Evolutionary conservation across 2,329 filamentous ascomycete genomes (phyloP).

Genomic region (Fusarium paranaense): DNA sequence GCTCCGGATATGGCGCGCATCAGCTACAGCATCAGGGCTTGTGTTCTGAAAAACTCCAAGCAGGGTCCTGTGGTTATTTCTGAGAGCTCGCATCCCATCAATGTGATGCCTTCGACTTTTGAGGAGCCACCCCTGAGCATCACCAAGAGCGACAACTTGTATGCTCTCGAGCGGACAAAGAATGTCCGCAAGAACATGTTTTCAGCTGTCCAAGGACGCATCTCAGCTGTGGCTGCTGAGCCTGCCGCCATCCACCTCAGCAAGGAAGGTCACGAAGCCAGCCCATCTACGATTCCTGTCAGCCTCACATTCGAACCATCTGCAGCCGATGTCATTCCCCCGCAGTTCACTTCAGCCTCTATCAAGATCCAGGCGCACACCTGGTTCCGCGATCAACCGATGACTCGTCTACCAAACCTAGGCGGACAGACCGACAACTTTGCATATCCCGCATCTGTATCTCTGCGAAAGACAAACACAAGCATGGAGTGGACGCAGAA

Average conservation of each 20-base stretch:
- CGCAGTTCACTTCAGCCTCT: slow-evolving; percentile 17
- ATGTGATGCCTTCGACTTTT: slow-evolving; percentile 34
- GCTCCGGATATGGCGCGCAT: slow-evolving; percentile 26
- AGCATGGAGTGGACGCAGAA: slow-evolving; percentile 32
- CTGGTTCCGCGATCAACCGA: slow-evolving; percentile 38
- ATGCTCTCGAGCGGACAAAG: slow-evolving; percentile 26
- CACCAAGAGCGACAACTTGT: slow-evolving; percentile 31
- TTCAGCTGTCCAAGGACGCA: slow-evolving; percentile 27
- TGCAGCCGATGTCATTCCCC: slow-evolving; percentile 19
- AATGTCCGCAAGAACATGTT: slow-evolving; percentile 39
- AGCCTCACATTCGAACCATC: slow-evolving; percentile 32
- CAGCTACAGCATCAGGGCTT: slow-evolving; percentile 30
- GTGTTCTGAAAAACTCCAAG: slow-evolving; percentile 11
- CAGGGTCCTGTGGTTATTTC: slow-evolving; percentile 5
- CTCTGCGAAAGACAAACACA: slow-evolving; percentile 8
- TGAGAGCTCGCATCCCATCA: slow-evolving; percentile 29
- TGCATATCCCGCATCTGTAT: slow-evolving; percentile 22
- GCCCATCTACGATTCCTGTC: slow-evolving; percentile 22
- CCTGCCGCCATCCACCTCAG: slow-evolving; percentile 33
- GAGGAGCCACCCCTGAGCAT: slow-evolving; percentile 39
- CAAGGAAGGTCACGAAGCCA: slow-evolving; percentile 25
- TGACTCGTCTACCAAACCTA: slow-evolving; percentile 27
- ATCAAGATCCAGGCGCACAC: slow-evolving; percentile 34
- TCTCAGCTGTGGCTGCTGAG: slow-evolving; percentile 35
- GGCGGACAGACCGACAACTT: slow-evolving; percentile 25